These are phyloP conservation scores for Basidiobolus meristosporus DNA, from an alignment of 371 early-diverging fungal genomes.

Conservation along the genomic window DNA sequence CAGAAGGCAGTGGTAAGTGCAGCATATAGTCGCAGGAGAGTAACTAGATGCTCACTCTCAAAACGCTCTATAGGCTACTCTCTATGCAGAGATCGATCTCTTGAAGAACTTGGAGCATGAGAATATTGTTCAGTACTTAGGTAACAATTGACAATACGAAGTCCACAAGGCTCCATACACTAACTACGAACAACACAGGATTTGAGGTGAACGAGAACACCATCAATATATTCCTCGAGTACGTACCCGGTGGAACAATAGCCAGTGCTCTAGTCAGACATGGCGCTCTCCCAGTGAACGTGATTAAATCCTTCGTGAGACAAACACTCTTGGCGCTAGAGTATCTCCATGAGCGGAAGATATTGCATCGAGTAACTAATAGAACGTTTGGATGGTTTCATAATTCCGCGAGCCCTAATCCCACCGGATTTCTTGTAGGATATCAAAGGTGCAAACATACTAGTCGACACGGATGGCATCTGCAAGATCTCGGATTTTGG, in stretches of 20 bases:
- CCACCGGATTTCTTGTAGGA: conserved; percentile 43
- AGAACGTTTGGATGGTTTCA: too few relatives aligned
- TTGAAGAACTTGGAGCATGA: conserved; percentile 65
- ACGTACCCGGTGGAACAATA: conserved; percentile 71
- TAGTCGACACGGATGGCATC: conserved; percentile 61
- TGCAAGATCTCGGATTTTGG: conserved; percentile 98
- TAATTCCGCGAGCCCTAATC: too few relatives aligned
- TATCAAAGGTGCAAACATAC: conserved; percentile 91
- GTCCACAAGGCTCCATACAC: neutral
- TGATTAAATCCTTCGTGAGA: conserved; percentile 55
- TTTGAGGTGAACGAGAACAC: conserved; percentile 33
- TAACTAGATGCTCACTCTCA: too few relatives aligned
- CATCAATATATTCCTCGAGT: conserved; percentile 80
- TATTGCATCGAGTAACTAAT: conserved; percentile 50
- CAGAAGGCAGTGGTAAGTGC: too few relatives aligned
- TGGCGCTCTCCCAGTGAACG: conserved; percentile 53
- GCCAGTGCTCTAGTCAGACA: conserved; percentile 41
- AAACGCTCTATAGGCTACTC: too few relatives aligned
- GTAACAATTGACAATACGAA: conserved; percentile 7
- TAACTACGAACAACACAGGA: conserved; percentile 6
- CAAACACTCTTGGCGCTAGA: conserved; percentile 71
- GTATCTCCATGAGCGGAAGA: conserved; percentile 77
- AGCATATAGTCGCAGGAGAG: too few relatives aligned
- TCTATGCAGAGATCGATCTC: conserved; percentile 54
- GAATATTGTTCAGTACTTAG: conserved; percentile 65